phyloP scores from a whole-genome alignment of 768 basidiomycete genomes.

The Amanita rimosa region DNA sequence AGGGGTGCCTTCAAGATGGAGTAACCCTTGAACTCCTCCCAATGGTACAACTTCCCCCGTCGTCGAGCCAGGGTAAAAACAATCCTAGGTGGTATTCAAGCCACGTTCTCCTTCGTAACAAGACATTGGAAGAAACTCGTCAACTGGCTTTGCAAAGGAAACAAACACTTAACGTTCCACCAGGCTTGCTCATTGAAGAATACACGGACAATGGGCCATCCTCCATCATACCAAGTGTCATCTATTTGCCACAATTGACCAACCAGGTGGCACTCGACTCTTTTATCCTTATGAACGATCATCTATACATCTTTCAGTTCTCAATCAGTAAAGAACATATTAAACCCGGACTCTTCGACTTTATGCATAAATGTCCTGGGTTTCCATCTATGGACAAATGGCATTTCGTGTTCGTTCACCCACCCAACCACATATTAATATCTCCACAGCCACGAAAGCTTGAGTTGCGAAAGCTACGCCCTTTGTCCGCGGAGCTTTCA shows the following conservation, averaged over 20 bases:
- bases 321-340: conserved; percentile 8
- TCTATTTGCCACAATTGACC: too few relatives aligned
- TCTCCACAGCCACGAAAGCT: conserved; percentile 5
- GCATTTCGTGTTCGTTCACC: conserved; percentile 8
- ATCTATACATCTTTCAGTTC: conserved; percentile 11
- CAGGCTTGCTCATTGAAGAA: too few relatives aligned
- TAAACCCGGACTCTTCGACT: conserved; percentile 7
- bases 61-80: too few relatives aligned
- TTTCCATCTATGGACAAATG: conserved; percentile 6
- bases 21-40: too few relatives aligned
- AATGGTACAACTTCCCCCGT: too few relatives aligned
- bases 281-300: conserved; percentile 4
- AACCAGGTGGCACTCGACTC: too few relatives aligned
- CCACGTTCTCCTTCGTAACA: conserved; percentile 5
- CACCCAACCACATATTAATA: conserved; percentile 5
- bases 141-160: conserved; percentile 3
- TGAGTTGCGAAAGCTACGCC: conserved; percentile 2
- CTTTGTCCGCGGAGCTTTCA: background rate
- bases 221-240: too few relatives aligned
- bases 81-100: too few relatives aligned
- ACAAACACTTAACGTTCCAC: background rate
- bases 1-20: too few relatives aligned
- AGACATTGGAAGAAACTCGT: conserved; percentile 4
- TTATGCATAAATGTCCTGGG: background rate
- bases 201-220: too few relatives aligned